Evolutionary conservation across 1,139 yeast genomes (phyloP).

Genomic region (Nakaseomyces glabratus): DNA sequence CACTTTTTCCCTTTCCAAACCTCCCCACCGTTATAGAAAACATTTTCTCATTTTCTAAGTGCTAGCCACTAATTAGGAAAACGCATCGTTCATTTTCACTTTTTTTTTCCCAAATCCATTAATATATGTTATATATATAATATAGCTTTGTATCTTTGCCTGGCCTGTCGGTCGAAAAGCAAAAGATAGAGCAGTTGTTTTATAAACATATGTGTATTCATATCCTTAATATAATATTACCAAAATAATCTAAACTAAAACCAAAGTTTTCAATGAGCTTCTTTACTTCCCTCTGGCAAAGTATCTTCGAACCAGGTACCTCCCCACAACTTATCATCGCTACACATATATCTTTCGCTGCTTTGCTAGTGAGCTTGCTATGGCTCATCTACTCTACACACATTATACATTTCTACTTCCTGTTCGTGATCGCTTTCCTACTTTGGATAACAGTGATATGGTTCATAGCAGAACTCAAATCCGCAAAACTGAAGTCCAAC

Average conservation of each 20-base stretch:
- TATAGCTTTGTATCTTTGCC: too few relatives aligned
- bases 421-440: slow-evolving; percentile 57
- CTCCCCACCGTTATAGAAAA: too few relatives aligned
- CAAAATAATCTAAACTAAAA: not conserved
- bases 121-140: too few relatives aligned
- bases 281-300: slow-evolving; percentile 72
- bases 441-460: slow-evolving; percentile 79
- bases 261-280: too few relatives aligned
- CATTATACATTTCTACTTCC: slow-evolving; percentile 60
- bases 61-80: too few relatives aligned
- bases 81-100: too few relatives aligned
- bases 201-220: too few relatives aligned
- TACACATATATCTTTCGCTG: slow-evolving; percentile 59
- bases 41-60: too few relatives aligned
- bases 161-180: too few relatives aligned
- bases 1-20: too few relatives aligned
- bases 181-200: too few relatives aligned
- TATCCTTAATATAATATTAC: not conserved
- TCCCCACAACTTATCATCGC: slow-evolving; percentile 80
- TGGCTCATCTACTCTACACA: slow-evolving; percentile 53
- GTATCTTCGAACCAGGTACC: slow-evolving; percentile 90
- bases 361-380: slow-evolving; percentile 44
- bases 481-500: slow-evolving; percentile 38
- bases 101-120: too few relatives aligned
- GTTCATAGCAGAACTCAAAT: slow-evolving; percentile 69